A percentile compares a stretch with the other conserved stretches of the same genome.
phyloP scores from a whole-genome alignment of 1,284 basidiomycete species.

The Apiotrichum brassicae region DNA sequence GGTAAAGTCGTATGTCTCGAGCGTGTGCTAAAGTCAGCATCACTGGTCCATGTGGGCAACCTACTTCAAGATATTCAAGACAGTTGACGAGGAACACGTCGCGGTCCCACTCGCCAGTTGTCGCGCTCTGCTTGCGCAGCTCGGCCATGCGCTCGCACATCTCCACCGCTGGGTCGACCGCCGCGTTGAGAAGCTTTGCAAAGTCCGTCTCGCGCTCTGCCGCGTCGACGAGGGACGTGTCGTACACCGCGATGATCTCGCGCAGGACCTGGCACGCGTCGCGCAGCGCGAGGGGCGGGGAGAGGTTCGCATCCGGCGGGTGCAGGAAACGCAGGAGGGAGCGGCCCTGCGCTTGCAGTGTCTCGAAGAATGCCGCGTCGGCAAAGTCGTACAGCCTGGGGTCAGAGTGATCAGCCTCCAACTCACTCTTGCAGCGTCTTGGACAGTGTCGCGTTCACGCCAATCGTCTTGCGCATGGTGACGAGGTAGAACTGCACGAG shows the following conservation, averaged over 20 bases:
- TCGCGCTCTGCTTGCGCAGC: constrained; percentile 44
- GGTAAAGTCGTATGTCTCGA: constrained; percentile 70
- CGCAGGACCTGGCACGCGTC: constrained; percentile 75
- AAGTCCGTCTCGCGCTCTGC: constrained; percentile 53
- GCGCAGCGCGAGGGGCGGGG: constrained; percentile 68
- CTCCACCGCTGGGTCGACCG: constrained; percentile 72
- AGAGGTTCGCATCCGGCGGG: constrained; percentile 68
- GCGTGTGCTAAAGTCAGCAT: constrained; percentile 52
- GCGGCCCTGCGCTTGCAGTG: constrained; percentile 72
- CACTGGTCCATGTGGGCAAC: constrained; percentile 35
- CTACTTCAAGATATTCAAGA: constrained; percentile 58
- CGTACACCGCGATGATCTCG: constrained; percentile 81
- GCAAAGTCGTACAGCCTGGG: constrained; percentile 69
- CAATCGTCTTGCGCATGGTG: constrained; percentile 88
- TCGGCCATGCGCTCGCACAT: constrained; percentile 66
- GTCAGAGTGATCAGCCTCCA: constrained; percentile 11
- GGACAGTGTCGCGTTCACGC: constrained; percentile 68
- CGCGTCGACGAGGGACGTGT: constrained; percentile 62
- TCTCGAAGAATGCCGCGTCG: constrained; percentile 76
- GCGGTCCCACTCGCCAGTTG: constrained; percentile 61
- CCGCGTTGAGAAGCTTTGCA: constrained; percentile 64
- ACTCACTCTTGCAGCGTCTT: constrained; percentile 74
- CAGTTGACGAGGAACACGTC: constrained; percentile 79
- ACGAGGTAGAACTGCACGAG: constrained; percentile 89
- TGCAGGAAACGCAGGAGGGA: constrained; percentile 64